Percentiles rank a stretch among this genome's conserved stretches.
Conservation (phyloP, 805 yeast species). For the Lipomyces chichibuensis region DNA sequence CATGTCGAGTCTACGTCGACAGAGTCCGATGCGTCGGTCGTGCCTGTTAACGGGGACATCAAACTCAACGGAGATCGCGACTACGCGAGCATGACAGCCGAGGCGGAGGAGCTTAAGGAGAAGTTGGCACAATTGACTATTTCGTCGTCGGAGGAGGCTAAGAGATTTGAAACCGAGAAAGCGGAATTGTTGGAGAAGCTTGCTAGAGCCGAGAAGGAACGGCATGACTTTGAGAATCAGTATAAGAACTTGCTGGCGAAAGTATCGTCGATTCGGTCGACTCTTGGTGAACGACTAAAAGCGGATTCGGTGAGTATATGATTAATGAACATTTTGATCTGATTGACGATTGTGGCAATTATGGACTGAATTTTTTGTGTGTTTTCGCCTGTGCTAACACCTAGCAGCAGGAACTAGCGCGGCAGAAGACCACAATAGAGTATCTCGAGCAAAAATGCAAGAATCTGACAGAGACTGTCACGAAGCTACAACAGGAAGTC, state of each 20-base stretch:
- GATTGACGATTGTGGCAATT: neutral
- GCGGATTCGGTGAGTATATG: conserved; percentile 42
- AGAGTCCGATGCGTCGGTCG: neutral
- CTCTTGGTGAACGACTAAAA: conserved; percentile 52
- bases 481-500: conserved; percentile 48
- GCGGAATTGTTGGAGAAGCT: conserved; percentile 57
- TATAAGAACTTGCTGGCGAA: conserved; percentile 47
- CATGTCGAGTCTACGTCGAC: conserved; percentile 1
- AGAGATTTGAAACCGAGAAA: conserved; percentile 9
- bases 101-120: conserved; percentile 12
- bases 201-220: conserved; percentile 55
- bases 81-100: conserved; percentile 3
- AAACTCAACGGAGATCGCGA: neutral
- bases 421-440: conserved; percentile 39
- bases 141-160: conserved; percentile 4
- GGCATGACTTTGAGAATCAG: conserved; percentile 49
- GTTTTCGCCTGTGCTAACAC: neutral
- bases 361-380: neutral
- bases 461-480: conserved; percentile 44
- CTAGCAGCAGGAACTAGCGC: conserved; percentile 33
- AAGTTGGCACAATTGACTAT: conserved; percentile 6
- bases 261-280: conserved; percentile 45
- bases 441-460: conserved; percentile 44
- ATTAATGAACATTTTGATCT: neutral
- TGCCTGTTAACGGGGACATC: neutral